Base-by-base conservation (phyloP, 2,329 filamentous ascomycete species). In the Aspergillus aculeatus region DNA sequence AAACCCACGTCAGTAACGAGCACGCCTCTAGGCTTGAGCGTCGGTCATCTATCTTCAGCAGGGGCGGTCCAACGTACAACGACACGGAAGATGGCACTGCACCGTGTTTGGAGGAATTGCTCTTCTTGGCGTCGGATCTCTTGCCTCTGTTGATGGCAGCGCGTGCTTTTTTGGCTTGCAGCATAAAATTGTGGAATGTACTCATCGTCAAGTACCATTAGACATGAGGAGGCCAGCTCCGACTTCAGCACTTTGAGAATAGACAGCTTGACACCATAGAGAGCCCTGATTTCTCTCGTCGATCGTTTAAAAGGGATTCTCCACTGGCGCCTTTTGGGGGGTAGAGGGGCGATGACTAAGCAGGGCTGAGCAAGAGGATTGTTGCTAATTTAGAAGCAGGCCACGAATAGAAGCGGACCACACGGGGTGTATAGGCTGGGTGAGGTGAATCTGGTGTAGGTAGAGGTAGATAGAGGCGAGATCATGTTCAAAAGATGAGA, bases 161-260 rank as follows among this genome's bases (percentile, higher is more conserved):
- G 64, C 73, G 71, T 57, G 72, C 65, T 63, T 68, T 71, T 63
- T 73, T 72, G 62, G 70, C 70, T 50, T 72, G 64, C 50, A 66
- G 64, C 49, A 69, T 61, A 53, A 72, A 61, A 59, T 75, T 72
- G 51, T 69, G 65, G 56, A 76, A 64, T 56, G 73, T 68, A 66
- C 64, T 73, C 74, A 76, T 77, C 52, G 63, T 74, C 67, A 58
- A 62, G 60, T 61, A 64, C 50, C 59, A 24, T 55, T 62, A 66
- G 59, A 63, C 67, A 72, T 68, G 56, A 57, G 67, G 66, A 67
- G 64, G 56, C 65, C 65, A 69, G 69, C 70, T 69, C 64, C 67
- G 61, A 56, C 57, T 59, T 62, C 47, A 60, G 54, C 50, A 54
- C 58, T 44, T 44, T 53, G 7, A 63, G 47, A 54, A 47, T 32